Evolutionary conservation across 495 filamentous ascomycete species (phyloP), one percentile per base, ranked within the genome.

Genomic region (Neurospora tetraspora): DNA sequence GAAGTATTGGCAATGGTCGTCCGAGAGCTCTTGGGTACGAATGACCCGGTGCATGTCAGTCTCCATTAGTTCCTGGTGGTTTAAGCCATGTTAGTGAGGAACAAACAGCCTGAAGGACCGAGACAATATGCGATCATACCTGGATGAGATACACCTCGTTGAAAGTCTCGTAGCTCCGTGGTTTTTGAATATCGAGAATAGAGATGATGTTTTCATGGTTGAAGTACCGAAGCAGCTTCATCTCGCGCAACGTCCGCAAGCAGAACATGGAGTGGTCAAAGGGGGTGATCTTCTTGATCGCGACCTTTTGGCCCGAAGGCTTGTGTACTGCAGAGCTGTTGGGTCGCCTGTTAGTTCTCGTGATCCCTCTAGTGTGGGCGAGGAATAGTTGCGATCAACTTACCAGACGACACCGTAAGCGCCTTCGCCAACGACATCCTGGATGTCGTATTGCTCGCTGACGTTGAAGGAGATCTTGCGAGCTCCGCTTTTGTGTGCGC

Each of bases 121-220:
- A 34, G 40, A 34, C 34, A 14, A 68, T 43, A 43, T 16, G 16
- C 20, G 70, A 16, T 74, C 86, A 70, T 87, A 97, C 94, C 87
- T 99, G 96, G 75, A 99, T 98, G 73, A 99, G 90, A 82, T 99
- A 99, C 68, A 99, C 96, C 83, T 99, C 96, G 69, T 93, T 95
- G 82, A 99, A 99, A 65, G 90, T 91, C 77, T 98, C 94, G 77
- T 95, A 98, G 84, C 92, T 95, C 76, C 95, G 88, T 31, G 96
- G 96, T 85, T 97, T 96, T 84, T 99, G 96, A 76, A 99, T 98
- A 82, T 99, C 96, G 69, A 99, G 87, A 77, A 99, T 99, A 42
- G 94, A 97, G 79, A 99, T 99, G 83, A 99, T 98, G 83, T 99
- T 99, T 83, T 99, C 96, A 80, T 99, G 96, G 84, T 99, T 99